These are phyloP conservation scores for Neurospora terricola DNA, from an alignment of 495 filamentous ascomycete genomes.

Conservation along the genomic window DNA sequence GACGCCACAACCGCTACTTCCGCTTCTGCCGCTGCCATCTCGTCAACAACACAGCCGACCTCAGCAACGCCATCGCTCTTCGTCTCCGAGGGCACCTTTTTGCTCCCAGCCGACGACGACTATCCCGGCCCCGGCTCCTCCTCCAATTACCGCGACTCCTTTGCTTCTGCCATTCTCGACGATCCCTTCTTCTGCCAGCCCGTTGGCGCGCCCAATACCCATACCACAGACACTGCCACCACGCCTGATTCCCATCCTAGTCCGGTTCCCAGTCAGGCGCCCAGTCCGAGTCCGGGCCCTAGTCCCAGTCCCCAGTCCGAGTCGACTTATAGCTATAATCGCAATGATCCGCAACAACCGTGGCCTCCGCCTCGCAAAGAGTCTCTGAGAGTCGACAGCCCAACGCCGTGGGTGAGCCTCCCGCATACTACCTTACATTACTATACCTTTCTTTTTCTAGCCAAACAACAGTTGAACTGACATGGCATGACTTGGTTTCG, in stretches of 20 bases:
- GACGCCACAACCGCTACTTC: conserved; percentile 4
- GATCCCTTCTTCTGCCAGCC: conserved; percentile 37
- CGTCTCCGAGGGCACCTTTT: conserved; percentile 16
- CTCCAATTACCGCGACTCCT: conserved; percentile 28
- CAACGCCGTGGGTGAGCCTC: conserved; percentile 26
- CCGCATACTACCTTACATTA: neutral
- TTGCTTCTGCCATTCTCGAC: conserved; percentile 31
- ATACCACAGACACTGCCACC: neutral
- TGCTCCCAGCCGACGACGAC: conserved; percentile 19
- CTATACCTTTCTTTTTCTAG: neutral
- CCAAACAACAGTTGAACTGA: neutral
- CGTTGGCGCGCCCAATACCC: conserved; percentile 5
- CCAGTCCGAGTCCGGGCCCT: neutral
- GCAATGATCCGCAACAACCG: conserved; percentile 26
- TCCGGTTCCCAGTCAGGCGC: neutral
- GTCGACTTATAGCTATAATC: conserved; percentile 10
- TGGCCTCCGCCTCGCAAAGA: conserved; percentile 33
- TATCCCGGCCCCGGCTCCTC: conserved; percentile 9
- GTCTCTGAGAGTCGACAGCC: conserved; percentile 23
- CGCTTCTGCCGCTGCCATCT: neutral
- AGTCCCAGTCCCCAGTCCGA: conserved; percentile 1
- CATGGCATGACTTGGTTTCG: neutral
- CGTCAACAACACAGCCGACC: conserved; percentile 5
- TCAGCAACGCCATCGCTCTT: conserved; percentile 4
- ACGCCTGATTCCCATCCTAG: conserved; percentile 3